Evolutionary conservation across 2,329 filamentous ascomycete species (phyloP).

Genomic region (Chrysoporthe puriensis): DNA sequence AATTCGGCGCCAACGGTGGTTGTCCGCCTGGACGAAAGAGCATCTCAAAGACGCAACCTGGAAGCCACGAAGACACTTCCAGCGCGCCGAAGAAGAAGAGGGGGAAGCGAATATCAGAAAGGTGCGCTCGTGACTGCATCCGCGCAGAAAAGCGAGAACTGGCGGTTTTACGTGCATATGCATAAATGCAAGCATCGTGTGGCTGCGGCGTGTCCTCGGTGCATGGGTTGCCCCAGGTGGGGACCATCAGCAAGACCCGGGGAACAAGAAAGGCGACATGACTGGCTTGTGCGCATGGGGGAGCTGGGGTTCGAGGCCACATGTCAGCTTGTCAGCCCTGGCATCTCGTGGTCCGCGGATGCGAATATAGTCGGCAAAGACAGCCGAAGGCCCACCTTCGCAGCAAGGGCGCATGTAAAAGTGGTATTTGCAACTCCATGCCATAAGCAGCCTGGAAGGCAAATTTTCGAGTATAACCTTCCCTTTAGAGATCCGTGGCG

Average conservation of each 20-base stretch:
- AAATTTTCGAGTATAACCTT: constrained; percentile 5
- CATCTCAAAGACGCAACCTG: neutral
- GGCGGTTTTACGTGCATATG: neutral
- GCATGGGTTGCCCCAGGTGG: constrained; percentile 5
- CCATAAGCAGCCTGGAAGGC: constrained; percentile 1
- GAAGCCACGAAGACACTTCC: neutral
- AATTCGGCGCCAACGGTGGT: neutral
- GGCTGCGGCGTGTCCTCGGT: neutral
- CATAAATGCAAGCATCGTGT: constrained; percentile 11
- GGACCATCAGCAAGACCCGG: neutral
- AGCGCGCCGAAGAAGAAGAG: neutral
- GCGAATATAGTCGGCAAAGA: constrained; percentile 3
- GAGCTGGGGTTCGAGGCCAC: constrained; percentile 5
- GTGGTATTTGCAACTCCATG: constrained; percentile 4
- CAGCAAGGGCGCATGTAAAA: constrained; percentile 2
- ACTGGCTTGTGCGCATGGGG: constrained; percentile 1
- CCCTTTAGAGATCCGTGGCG: constrained; percentile 4
- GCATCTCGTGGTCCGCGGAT: constrained; percentile 13
- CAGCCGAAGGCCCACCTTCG: constrained; percentile 7
- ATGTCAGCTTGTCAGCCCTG: constrained; percentile 17
- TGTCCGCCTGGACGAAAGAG: neutral
- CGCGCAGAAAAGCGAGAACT: constrained; percentile 1
- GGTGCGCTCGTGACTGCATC: constrained; percentile 8
- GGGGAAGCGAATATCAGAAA: neutral
- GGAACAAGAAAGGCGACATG: constrained; percentile 2